phyloP scores from a whole-genome alignment of 768 basidiomycete genomes.

The Hebeloma cylindrosporum region DNA sequence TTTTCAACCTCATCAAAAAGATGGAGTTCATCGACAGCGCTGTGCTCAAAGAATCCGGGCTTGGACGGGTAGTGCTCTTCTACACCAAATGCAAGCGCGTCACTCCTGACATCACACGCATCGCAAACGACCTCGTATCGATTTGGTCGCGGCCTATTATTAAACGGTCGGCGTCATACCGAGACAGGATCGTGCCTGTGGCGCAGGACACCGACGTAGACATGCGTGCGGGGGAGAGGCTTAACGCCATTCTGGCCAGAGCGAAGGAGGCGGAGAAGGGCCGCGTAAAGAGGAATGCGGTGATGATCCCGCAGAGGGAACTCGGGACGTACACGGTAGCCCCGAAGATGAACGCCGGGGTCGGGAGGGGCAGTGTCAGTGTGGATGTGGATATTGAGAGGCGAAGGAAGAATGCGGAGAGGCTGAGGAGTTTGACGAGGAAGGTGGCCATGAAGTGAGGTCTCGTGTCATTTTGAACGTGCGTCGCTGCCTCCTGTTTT shows the following conservation, averaged over 20 bases:
- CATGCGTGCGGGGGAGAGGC: constrained; percentile 48
- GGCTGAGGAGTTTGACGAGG: constrained; percentile 62
- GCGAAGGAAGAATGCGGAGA: constrained; percentile 71
- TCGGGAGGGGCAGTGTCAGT: constrained; percentile 48
- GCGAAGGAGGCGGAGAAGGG: constrained; percentile 69
- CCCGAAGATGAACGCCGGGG: constrained; percentile 57
- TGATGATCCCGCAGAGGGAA: constrained; percentile 77
- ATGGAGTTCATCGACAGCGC: constrained; percentile 92
- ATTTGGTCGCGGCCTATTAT: constrained; percentile 90
- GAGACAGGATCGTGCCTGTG: constrained; percentile 67
- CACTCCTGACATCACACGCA: constrained; percentile 74
- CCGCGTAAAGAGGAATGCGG: constrained; percentile 73
- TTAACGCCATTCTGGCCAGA: constrained; percentile 68
- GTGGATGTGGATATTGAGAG: constrained; percentile 76
- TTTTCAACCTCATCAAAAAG: constrained; percentile 80
- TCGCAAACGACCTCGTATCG: constrained; percentile 81
- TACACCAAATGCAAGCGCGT: constrained; percentile 96
- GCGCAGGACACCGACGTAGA: constrained; percentile 41
- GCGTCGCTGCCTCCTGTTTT: neutral
- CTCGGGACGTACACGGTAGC: constrained; percentile 80
- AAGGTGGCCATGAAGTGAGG: constrained; percentile 37
- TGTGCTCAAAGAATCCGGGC: constrained; percentile 86
- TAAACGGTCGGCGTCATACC: constrained; percentile 81
- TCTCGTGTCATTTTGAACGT: too few relatives aligned
- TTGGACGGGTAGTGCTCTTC: constrained; percentile 89